These are phyloP conservation scores for Aciculosporium take DNA, from an alignment of 2,329 filamentous ascomycete species.

Conservation along the genomic window DNA sequence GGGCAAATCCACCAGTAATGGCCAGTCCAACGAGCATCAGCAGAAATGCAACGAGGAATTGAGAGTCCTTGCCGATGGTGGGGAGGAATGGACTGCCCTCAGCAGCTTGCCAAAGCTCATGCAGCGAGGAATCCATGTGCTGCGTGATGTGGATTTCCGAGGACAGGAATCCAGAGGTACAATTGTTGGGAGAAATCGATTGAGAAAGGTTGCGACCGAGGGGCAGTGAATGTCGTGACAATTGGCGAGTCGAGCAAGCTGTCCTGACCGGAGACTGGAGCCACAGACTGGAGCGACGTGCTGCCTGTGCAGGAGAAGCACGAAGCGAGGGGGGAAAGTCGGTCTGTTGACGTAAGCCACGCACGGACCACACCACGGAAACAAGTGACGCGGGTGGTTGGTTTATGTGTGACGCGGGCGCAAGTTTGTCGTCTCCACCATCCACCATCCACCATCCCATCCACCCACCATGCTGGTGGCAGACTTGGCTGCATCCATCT, in stretches of 20 bases:
- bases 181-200: not conserved
- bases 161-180: not conserved
- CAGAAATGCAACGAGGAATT: conserved; percentile 68
- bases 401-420: not conserved
- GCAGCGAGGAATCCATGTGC: conserved; percentile 67
- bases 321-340: no score
- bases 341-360: conserved; percentile 18
- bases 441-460: not conserved
- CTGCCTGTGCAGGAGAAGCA: no score
- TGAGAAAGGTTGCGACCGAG: not conserved
- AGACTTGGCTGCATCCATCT: not conserved
- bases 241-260: conserved; percentile 5
- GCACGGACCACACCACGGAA: conserved; percentile 11
- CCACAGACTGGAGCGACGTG: conserved; percentile 22
- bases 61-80: conserved; percentile 62
- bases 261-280: conserved; percentile 8
- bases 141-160: conserved; percentile 3
- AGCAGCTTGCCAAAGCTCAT: conserved; percentile 88
- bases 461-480: not conserved
- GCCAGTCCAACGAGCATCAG: conserved; percentile 60
- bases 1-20: conserved; percentile 64
- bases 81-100: conserved; percentile 75
- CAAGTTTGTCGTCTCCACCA: not conserved
- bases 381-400: no score
- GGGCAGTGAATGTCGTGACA: not conserved